These are phyloP conservation scores for Cordyceps fumosorosea DNA, from an alignment of 2,329 filamentous ascomycete genomes.

Conservation along the genomic window DNA sequence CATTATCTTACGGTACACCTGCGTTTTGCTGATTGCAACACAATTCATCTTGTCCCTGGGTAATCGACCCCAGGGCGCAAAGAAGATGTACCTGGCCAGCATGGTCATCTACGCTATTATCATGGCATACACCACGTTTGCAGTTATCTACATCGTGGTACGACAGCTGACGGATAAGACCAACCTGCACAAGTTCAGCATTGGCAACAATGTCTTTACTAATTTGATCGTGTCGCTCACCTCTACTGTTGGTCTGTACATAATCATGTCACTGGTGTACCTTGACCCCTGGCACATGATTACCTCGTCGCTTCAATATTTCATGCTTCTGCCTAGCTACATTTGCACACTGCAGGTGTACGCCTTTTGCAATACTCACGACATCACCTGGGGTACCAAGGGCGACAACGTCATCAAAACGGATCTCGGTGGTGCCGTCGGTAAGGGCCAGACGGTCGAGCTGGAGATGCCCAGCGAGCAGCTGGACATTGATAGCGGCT, in stretches of 20 bases:
- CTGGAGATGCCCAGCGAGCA: slow-evolving; percentile 97
- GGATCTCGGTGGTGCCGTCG: slow-evolving; percentile 80
- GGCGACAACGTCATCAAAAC: slow-evolving; percentile 93
- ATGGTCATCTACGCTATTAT: slow-evolving; percentile 91
- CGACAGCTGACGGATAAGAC: slow-evolving; percentile 59
- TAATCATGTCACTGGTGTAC: slow-evolving; percentile 93
- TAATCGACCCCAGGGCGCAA: slow-evolving; percentile 90
- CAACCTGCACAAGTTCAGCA: slow-evolving; percentile 38
- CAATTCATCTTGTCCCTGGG: slow-evolving; percentile 97
- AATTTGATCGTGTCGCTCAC: slow-evolving; percentile 88
- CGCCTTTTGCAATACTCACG: slow-evolving; percentile 98
- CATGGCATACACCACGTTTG: slow-evolving; percentile 93
- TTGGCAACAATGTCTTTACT: slow-evolving; percentile 88
- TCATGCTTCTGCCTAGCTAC: slow-evolving; percentile 83
- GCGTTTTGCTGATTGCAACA: slow-evolving; percentile 79
- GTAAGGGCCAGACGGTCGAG: slow-evolving; percentile 75
- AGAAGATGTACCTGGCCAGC: slow-evolving; percentile 78
- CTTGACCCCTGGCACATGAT: slow-evolving; percentile 99
- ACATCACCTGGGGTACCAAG: slow-evolving; percentile 98
- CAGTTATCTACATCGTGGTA: slow-evolving; percentile 80
- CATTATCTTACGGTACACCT: slow-evolving; percentile 74
- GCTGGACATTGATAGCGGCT: slow-evolving; percentile 94
- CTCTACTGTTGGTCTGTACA: slow-evolving; percentile 88
- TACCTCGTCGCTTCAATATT: slow-evolving; percentile 86
- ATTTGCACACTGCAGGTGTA: slow-evolving; percentile 98